Base-by-base conservation (phyloP, 352 stramenopile species). In the Globisporangium irregulare region DNA sequence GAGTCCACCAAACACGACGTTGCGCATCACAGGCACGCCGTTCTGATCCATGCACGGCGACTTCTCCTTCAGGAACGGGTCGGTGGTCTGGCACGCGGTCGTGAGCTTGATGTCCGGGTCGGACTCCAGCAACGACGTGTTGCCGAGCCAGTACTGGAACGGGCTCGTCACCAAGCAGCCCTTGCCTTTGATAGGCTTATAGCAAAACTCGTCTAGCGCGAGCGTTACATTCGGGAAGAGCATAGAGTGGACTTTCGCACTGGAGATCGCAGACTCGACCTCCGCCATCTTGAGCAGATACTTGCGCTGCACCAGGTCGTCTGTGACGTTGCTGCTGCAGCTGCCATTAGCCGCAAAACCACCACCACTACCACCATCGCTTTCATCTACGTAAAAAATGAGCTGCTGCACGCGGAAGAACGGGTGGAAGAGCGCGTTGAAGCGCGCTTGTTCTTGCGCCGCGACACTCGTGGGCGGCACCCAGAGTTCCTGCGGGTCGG, bases 21-120 rank as follows among this genome's bases (percentile, higher is more conserved):
- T 85, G 48, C 82, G 78, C 86, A 97, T 96, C 6, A 97, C 91
- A 2, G 91, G 90, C 8, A 95, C 76, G n/a, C 91, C 91, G 62
- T 94, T 97, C 71, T 93, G 74, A 66, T 97, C 90, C 84, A 97
- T 93, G 38, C 90, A 97, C 7, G 89, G 88, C 8, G 86, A 75
- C 48, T 67, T 71, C 14, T 87, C 55, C 55, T 89, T 78, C 3
- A 92, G 73, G 6, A 55, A 59, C 4, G 71, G 69, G 43, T 93
- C 82, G 14, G 73, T 89, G 0, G 89, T 97, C 68, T 97, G 90
- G 50, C 90, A 97, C 7, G 88, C 86, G 1, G 87, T 87, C 34
- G 90, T 97, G 70, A 96, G 87, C 67, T 94, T 95, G 32, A 95
- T 87, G 51, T 93, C 82, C 5, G 85, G 79, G 64, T 97, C 90